Conservation (phyloP, 331 rosid genomes). For the Quercus tomentella region DNA sequence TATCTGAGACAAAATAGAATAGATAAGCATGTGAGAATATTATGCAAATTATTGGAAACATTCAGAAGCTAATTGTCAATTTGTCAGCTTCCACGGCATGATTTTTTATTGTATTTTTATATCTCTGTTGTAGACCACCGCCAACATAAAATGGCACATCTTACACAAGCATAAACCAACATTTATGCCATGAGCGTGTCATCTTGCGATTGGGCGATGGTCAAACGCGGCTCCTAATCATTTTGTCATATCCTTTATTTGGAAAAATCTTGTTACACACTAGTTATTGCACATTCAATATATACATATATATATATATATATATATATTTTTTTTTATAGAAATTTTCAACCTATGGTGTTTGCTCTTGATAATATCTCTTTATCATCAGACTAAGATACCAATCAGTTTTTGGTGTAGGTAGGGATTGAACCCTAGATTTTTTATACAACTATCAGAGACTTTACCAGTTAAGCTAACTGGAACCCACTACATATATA, state of each 20-base stretch:
- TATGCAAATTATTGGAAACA: background rate
- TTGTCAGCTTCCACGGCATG: background rate
- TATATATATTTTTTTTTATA: too few relatives aligned
- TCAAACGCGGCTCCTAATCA: background rate
- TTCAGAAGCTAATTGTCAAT: background rate
- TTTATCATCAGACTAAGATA: too few relatives aligned
- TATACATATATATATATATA: too few relatives aligned
- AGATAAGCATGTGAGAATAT: background rate
- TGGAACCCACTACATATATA: too few relatives aligned
- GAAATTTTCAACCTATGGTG: too few relatives aligned
- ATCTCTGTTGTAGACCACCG: background rate
- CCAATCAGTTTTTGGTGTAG: too few relatives aligned
- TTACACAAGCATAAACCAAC: background rate
- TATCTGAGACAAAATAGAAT: background rate
- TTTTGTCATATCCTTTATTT: background rate
- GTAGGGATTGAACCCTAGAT: too few relatives aligned
- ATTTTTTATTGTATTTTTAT: background rate
- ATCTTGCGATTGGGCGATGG: background rate
- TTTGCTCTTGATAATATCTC: too few relatives aligned
- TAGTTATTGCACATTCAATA: too few relatives aligned
- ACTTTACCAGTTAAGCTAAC: too few relatives aligned
- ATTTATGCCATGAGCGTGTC: background rate
- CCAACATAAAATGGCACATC: background rate
- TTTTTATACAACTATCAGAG: too few relatives aligned
- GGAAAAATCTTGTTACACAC: too few relatives aligned